Conservation (phyloP, 139 green algal genomes). For the Picochlorum sp. region DNA sequence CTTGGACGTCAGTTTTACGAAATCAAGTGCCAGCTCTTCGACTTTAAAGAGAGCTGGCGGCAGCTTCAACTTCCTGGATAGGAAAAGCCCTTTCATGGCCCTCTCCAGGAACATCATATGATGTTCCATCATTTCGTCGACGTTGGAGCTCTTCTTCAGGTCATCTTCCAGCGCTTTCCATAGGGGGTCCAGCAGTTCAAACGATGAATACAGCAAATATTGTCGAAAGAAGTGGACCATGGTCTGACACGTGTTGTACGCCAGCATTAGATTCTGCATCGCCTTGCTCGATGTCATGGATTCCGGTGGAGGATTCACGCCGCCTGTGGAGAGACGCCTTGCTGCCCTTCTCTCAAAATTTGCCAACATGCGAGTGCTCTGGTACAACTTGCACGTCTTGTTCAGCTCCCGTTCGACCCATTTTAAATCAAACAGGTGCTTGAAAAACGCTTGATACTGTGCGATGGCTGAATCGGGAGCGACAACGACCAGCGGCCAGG, state of each 20-base stretch:
- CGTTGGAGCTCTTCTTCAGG: conserved; percentile 34
- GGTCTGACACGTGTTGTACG: conserved; percentile 52
- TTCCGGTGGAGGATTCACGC: neutral
- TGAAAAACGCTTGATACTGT: conserved; percentile 87
- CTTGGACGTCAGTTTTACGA: conserved; percentile 16
- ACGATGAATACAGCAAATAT: conserved; percentile 71
- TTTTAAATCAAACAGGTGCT: conserved; percentile 78
- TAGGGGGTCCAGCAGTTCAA: conserved; percentile 73
- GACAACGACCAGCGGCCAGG: conserved; percentile 77
- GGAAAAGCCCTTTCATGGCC: conserved; percentile 49
- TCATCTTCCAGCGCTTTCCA: conserved; percentile 47
- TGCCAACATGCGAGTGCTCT: conserved; percentile 36
- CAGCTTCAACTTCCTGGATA: conserved; percentile 39
- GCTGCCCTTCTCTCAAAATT: neutral
- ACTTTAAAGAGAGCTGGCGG: conserved; percentile 27
- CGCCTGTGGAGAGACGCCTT: neutral
- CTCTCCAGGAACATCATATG: conserved; percentile 56
- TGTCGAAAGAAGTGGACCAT: conserved; percentile 71
- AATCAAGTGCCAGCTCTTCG: conserved; percentile 29
- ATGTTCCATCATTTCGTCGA: conserved; percentile 62
- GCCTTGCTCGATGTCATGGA: neutral
- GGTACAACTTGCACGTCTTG: conserved; percentile 47
- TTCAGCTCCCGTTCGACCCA: conserved; percentile 69
- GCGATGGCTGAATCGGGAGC: conserved; percentile 53
- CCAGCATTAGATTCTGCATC: conserved; percentile 25